Base-by-base conservation (phyloP, 2,329 filamentous ascomycete species). In the Sclerotinia borealis region DNA sequence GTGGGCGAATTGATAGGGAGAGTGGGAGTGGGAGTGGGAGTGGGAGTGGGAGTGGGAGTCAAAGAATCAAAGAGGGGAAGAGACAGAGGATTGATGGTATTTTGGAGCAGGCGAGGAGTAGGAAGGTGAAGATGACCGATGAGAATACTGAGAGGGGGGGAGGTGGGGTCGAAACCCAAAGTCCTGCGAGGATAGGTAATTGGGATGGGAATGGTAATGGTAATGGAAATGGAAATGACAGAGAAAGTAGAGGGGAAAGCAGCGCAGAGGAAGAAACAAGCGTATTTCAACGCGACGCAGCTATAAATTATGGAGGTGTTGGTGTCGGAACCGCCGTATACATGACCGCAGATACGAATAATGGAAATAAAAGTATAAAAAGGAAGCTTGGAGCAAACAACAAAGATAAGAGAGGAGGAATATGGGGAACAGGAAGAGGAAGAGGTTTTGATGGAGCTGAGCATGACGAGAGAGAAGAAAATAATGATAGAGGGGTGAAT, bases 181-280 rank as follows among this genome's bases (percentile, higher is more conserved):
- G 6, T 41, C n/a, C 52, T 43, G 37, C 6, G 25, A 43, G 25
- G 27, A 39, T 22, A 31, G 13, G 25, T 52, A 43, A 15, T 22
- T 31, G 8, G 8, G 34, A 34, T 31, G 52, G 59, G 25, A 49
- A 43, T 41, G 56, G 45, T n/a, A 58, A 41, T 15, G 65, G 65
- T 4, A 54, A 54, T 17, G 37, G n/a, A 34, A 11, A 31, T 22
- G 22, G 6, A 34, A 34, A 11, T 45, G 52, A 27, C 15, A 45
- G 39, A 31, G 39, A 56, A 56, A 56, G 52, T 29, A 43, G 27
- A 48, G 31, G n/a, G 34, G 71, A 71, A 64, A 71, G 68, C 27
- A 72, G 71, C 64, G 72, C 74, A 29, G 73, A 75, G 63, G 74
- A 76, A 71, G 68, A 69, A 59, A 80, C 78, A 25, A 74, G 73